Percentiles rank a stretch among this genome's conserved stretches.
phyloP scores from a whole-genome alignment of 1,284 basidiomycete genomes.

The Rhodotorula sp. region DNA sequence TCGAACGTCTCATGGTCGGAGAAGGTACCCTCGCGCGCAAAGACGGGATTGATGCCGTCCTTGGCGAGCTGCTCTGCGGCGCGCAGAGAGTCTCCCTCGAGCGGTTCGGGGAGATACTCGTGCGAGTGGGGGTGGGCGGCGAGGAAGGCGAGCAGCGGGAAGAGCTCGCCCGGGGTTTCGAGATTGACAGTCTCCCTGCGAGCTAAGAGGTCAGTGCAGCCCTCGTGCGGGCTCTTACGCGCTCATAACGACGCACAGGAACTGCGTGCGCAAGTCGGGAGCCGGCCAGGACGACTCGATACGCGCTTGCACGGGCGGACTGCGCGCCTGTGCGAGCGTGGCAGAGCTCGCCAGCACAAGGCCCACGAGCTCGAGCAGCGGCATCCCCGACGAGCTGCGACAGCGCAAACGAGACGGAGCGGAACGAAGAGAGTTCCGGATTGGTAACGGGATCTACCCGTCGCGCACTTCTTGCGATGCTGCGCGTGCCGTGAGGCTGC shows the following conservation, averaged over 20 bases:
- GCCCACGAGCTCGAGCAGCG: neutral
- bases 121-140: constrained; percentile 54
- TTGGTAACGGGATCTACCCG: no score
- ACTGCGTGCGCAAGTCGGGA: constrained; percentile 73
- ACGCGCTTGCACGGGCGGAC: constrained; percentile 10
- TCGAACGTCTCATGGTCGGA: no score
- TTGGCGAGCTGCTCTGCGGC: constrained; percentile 47
- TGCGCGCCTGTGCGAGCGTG: neutral
- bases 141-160: constrained; percentile 66
- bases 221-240: neutral
- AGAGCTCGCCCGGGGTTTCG: constrained; percentile 68
- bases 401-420: no score
- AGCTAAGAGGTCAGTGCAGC: constrained; percentile 6
- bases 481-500: no score
- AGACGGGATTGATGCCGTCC: constrained; percentile 49
- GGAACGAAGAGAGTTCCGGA: no score
- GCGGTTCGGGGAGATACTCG: constrained; percentile 39
- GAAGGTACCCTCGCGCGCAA: constrained; percentile 47
- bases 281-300: constrained; percentile 77
- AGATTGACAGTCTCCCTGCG: constrained; percentile 50
- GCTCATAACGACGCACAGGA: constrained; percentile 62
- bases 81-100: constrained; percentile 34
- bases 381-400: neutral
- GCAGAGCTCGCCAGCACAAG: neutral
- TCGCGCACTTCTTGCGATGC: no score